A percentile compares a stretch with the other conserved stretches of the same genome.
Evolutionary conservation across 768 basidiomycete genomes (phyloP).

Genomic region (Leccinum subgranulosum): DNA sequence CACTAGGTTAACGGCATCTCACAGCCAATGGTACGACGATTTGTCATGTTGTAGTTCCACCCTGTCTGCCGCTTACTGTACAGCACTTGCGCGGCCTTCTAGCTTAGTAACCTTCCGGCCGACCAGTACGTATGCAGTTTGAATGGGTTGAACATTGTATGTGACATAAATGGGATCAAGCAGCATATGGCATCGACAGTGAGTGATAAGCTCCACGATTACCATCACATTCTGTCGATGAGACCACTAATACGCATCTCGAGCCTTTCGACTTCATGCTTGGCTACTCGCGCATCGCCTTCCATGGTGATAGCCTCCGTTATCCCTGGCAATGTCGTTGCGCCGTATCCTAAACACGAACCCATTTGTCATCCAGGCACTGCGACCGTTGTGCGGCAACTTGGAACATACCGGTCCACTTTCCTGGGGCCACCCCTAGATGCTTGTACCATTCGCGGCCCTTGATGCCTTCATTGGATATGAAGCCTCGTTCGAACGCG

Average conservation of each 20-base stretch:
- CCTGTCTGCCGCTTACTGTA: no score
- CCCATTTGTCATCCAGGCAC: not conserved
- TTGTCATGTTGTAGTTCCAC: no score
- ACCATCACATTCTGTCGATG: not conserved
- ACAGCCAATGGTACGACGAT: no score
- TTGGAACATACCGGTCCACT: not conserved
- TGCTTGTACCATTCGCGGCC: not conserved
- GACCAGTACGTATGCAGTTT: no score
- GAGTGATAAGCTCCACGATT: no score
- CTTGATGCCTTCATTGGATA: not conserved
- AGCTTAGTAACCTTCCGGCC: no score
- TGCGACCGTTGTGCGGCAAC: not conserved
- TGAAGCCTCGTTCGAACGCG: constrained; percentile 51
- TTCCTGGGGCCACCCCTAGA: not conserved
- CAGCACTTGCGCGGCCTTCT: no score
- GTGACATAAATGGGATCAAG: no score
- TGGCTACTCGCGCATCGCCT: not conserved
- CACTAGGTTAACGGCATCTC: not conserved
- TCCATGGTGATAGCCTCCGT: constrained; percentile 13
- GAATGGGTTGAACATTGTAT: no score
- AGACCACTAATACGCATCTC: not conserved
- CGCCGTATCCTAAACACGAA: not conserved
- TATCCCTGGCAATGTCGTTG: not conserved
- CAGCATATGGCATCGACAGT: no score
- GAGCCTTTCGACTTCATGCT: not conserved